Conservation (phyloP, 768 basidiomycete species). For the Tricholomella constricta region DNA sequence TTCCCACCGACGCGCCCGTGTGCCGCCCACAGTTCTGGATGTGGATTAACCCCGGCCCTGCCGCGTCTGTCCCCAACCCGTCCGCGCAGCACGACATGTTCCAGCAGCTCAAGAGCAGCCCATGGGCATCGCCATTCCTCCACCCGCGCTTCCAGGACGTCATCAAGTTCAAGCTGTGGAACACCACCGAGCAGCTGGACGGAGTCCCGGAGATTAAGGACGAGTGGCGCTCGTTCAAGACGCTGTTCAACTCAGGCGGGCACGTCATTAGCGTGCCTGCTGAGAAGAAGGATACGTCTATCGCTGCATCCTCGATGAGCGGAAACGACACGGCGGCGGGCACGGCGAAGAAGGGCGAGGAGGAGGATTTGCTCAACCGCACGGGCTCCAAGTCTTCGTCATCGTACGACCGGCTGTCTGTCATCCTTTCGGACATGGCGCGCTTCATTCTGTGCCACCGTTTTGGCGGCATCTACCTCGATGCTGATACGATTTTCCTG, state of each 20-base stretch:
- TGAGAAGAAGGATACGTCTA: conserved; percentile 33
- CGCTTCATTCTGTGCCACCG: conserved; percentile 94
- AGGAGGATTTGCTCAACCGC: conserved; percentile 65
- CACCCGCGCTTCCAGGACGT: conserved; percentile 87
- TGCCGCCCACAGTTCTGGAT: conserved; percentile 94
- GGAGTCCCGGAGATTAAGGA: conserved; percentile 82
- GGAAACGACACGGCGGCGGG: conserved; percentile 56
- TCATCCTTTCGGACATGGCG: conserved; percentile 94
- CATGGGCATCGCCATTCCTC: conserved; percentile 92
- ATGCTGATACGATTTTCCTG: conserved; percentile 90
- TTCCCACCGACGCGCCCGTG: conserved; percentile 43
- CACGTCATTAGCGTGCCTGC: conserved; percentile 64
- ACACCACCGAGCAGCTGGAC: conserved; percentile 94
- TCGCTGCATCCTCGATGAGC: conserved; percentile 32
- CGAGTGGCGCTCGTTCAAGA: conserved; percentile 78
- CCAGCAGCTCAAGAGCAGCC: conserved; percentile 70
- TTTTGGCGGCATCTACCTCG: conserved; percentile 92
- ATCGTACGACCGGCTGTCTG: conserved; percentile 88
- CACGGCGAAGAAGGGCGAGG: conserved; percentile 42
- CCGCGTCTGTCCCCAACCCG: conserved; percentile 80
- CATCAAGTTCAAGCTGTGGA: conserved; percentile 94
- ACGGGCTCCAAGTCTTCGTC: conserved; percentile 86
- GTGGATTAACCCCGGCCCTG: conserved; percentile 96
- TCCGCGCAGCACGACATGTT: conserved; percentile 82
- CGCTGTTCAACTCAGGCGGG: conserved; percentile 87